Conservation (phyloP, 176 grass and related monocot genomes). For the Eragrostis curvula region DNA sequence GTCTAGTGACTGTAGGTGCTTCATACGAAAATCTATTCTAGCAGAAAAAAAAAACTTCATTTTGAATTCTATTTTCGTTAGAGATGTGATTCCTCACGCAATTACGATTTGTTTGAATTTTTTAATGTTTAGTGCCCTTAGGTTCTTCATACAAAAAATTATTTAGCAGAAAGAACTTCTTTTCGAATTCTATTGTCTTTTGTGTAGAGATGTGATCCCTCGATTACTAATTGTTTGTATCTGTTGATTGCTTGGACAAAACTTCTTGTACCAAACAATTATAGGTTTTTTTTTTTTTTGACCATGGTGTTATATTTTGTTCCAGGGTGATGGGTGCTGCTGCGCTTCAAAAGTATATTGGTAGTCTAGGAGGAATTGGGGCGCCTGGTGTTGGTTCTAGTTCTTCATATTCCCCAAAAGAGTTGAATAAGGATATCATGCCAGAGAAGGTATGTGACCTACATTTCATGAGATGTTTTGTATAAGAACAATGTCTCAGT, state of each 20-base stretch:
- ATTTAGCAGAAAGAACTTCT: not conserved
- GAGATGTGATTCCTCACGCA: not conserved
- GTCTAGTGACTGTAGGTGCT: slow-evolving; percentile 5
- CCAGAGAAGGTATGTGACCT: slow-evolving; percentile 82
- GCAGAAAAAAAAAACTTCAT: not conserved
- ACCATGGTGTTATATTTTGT: slow-evolving; percentile 36
- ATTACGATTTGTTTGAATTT: slow-evolving; percentile 1
- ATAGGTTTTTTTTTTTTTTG: slow-evolving; percentile 26
- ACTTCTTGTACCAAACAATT: slow-evolving; percentile 11
- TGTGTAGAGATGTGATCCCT: not conserved
- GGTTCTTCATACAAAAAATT: not conserved
- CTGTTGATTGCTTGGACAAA: slow-evolving; percentile 12
- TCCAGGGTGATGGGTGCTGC: slow-evolving; percentile 81
- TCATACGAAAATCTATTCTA: slow-evolving; percentile 1
- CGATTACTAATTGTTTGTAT: not conserved
- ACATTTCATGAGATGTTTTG: slow-evolving; percentile 2
- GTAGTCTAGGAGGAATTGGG: slow-evolving; percentile 90
- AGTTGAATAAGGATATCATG: slow-evolving; percentile 90
- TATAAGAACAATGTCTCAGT: slow-evolving; percentile 10
- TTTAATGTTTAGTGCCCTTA: not conserved
- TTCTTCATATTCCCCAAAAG: slow-evolving; percentile 86
- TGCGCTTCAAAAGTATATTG: slow-evolving; percentile 87
- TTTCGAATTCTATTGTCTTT: slow-evolving; percentile 3
- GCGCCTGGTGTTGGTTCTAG: slow-evolving; percentile 85
- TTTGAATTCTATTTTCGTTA: not conserved